Evolutionary conservation across 768 basidiomycete genomes (phyloP).

Genomic region (Asterophora parasitica): DNA sequence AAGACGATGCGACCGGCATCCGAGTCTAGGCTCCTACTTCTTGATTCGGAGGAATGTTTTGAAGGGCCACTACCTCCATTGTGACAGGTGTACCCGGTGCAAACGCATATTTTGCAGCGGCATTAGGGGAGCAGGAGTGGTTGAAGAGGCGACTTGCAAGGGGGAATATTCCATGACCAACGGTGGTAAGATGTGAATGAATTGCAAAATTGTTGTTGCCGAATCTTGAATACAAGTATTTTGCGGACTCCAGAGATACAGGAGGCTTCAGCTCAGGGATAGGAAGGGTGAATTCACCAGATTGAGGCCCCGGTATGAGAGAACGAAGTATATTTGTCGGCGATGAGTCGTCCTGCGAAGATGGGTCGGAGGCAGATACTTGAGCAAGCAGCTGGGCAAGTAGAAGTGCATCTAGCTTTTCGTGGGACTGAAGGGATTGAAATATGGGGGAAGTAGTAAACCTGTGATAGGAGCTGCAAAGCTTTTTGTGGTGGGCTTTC

Average conservation of each 20-base stretch:
- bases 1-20: not conserved
- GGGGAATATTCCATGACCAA: constrained; percentile 75
- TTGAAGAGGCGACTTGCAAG: constrained; percentile 78
- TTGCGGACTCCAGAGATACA: constrained; percentile 22
- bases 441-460: constrained; percentile 44
- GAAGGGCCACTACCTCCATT: constrained; percentile 67
- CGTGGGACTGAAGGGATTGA: constrained; percentile 45
- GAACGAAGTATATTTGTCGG: constrained; percentile 34
- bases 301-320: constrained; percentile 39
- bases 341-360: constrained; percentile 19
- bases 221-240: constrained; percentile 51
- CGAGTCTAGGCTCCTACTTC: constrained; percentile 43
- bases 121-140: constrained; percentile 77
- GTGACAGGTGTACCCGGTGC: constrained; percentile 28
- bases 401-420: constrained; percentile 57
- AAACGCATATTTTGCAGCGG: constrained; percentile 56
- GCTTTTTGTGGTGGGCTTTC: constrained; percentile 56
- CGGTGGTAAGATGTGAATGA: constrained; percentile 64
- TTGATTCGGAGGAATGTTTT: constrained; percentile 50
- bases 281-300: constrained; percentile 12
- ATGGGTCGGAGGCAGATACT: constrained; percentile 15
- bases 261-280: constrained; percentile 31
- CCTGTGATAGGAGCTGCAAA: constrained; percentile 57
- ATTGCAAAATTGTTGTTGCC: constrained; percentile 81
- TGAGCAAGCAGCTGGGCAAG: constrained; percentile 59